Evolutionary conservation across 2,329 filamentous ascomycete species (phyloP).

Genomic region (Trichophaea hybrida): DNA sequence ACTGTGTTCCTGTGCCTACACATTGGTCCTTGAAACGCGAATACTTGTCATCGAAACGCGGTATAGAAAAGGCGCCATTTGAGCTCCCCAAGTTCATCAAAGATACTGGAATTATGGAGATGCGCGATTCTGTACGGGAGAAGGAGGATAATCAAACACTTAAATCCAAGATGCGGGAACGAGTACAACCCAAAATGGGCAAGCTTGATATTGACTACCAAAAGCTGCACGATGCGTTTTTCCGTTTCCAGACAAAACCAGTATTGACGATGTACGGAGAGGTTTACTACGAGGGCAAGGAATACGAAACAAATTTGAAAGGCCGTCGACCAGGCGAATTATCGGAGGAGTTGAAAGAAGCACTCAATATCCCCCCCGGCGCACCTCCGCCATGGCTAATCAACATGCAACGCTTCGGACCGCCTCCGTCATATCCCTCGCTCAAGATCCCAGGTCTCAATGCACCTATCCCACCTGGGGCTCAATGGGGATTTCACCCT

Average conservation of each 20-base stretch:
- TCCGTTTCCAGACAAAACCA: conserved; percentile 92
- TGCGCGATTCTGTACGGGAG: conserved; percentile 90
- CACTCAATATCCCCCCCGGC: conserved; percentile 81
- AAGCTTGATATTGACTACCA: conserved; percentile 97
- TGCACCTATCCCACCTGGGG: conserved; percentile 76
- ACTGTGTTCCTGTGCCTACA: conserved; percentile 82
- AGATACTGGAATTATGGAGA: conserved; percentile 93
- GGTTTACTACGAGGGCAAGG: conserved; percentile 99
- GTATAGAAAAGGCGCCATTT: conserved; percentile 91
- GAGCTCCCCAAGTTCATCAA: conserved; percentile 90
- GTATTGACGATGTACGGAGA: conserved; percentile 88
- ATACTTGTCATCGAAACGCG: conserved; percentile 90
- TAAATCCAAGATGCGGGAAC: conserved; percentile 89
- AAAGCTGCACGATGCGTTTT: conserved; percentile 96
- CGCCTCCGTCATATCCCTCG: conserved; percentile 88
- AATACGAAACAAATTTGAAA: conserved; percentile 86
- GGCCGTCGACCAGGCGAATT: conserved; percentile 83
- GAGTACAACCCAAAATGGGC: conserved; percentile 90
- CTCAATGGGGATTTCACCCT: conserved; percentile 86
- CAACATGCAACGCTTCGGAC: conserved; percentile 86
- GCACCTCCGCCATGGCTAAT: conserved; percentile 95
- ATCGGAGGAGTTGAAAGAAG: conserved; percentile 78
- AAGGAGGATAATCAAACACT: conserved; percentile 85
- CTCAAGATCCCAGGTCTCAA: conserved; percentile 90
- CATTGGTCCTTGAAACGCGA: conserved; percentile 97